These are phyloP conservation scores for Trichoderma aggressivum DNA, from an alignment of 2,329 filamentous ascomycete genomes.

Conservation along the genomic window DNA sequence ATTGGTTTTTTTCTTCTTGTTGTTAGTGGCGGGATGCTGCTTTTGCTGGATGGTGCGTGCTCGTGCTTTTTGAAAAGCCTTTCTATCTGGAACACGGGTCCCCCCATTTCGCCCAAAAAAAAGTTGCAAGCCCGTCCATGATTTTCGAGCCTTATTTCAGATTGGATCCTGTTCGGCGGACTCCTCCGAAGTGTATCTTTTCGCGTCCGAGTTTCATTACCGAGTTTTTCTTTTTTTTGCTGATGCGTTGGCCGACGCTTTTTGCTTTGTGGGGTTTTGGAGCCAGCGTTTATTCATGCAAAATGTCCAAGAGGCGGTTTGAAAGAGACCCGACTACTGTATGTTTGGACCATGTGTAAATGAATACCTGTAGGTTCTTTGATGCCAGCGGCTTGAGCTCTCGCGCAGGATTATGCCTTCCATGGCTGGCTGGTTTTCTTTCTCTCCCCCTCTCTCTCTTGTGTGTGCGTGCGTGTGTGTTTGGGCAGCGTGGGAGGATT, in stretches of 20 bases:
- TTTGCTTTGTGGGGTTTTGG: neutral
- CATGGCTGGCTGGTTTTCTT: neutral
- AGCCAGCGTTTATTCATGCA: neutral
- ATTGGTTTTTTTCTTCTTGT: neutral
- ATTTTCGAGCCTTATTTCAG: neutral
- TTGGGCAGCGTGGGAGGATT: neutral
- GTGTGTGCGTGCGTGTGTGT: neutral
- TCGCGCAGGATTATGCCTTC: neutral
- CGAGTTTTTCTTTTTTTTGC: neutral
- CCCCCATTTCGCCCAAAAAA: neutral
- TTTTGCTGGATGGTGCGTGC: neutral
- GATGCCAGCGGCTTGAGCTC: neutral
- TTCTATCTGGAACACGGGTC: slow-evolving; percentile 5
- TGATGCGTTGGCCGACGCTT: neutral
- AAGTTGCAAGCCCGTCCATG: neutral
- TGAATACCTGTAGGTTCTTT: neutral
- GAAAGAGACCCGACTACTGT: neutral
- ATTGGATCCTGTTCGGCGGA: neutral
- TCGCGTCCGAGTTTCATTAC: neutral
- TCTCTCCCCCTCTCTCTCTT: too few relatives aligned
- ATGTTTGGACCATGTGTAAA: neutral
- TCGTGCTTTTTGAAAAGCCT: neutral
- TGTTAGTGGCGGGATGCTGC: neutral
- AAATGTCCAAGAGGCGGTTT: neutral
- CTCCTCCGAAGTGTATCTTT: neutral